Evolutionary conservation across 73 alveolate genomes (phyloP).

Genomic region (Uronychia setigera): DNA sequence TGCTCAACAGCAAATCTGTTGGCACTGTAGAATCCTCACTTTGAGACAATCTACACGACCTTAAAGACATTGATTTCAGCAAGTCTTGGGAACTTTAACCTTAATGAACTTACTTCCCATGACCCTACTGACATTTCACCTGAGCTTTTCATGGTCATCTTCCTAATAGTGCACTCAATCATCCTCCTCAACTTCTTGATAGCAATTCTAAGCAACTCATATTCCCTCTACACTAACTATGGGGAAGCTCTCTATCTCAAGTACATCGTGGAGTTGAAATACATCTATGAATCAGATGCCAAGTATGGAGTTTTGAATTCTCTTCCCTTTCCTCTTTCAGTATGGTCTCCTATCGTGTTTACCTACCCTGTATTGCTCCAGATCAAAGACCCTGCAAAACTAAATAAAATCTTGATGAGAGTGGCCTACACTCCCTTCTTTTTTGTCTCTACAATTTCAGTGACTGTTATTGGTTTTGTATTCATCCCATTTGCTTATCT

Average conservation of each 20-base stretch:
- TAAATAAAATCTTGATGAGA: neutral
- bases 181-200: conserved; percentile 31
- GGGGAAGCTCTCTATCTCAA: neutral
- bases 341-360: neutral
- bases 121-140: neutral
- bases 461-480: neutral
- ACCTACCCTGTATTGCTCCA: neutral
- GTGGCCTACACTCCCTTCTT: neutral
- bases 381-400: neutral
- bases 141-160: conserved; percentile 1
- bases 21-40: neutral
- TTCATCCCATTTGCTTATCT: neutral
- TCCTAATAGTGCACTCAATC: neutral
- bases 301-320: neutral
- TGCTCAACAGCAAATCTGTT: neutral
- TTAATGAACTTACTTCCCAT: neutral
- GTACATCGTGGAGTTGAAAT: neutral
- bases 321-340: neutral
- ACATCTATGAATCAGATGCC: neutral
- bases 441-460: neutral
- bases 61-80: neutral
- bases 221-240: neutral
- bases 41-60: neutral
- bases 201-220: conserved; percentile 12
- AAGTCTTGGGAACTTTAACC: neutral